Evolutionary conservation across 441 rosid species (phyloP).

Genomic region (Mallotus japonicus): DNA sequence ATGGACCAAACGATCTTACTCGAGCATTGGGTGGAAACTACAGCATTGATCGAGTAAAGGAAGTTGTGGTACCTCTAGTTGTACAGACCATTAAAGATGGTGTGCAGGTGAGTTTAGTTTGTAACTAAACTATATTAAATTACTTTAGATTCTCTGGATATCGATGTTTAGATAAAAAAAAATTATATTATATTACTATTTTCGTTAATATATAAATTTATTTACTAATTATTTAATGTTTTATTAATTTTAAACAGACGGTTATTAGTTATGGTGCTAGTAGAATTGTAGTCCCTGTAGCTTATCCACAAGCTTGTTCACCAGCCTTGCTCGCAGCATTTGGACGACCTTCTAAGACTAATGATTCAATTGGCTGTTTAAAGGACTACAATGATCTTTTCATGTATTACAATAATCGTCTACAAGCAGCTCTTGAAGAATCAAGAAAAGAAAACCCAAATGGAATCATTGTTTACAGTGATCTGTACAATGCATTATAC

Average conservation of each 20-base stretch:
- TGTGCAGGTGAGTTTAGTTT: background rate
- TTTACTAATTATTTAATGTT: too few species aligned
- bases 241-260: background rate
- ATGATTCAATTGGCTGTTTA: slow-evolving; percentile 13
- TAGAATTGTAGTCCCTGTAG: slow-evolving; percentile 14
- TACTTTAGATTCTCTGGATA: too few species aligned
- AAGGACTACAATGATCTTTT: slow-evolving; percentile 13
- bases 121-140: too few species aligned
- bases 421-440: background rate
- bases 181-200: too few species aligned
- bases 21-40: background rate
- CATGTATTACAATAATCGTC: slow-evolving; percentile 6
- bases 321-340: background rate
- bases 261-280: slow-evolving; percentile 2
- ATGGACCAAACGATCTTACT: slow-evolving; percentile 16
- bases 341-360: background rate
- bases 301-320: slow-evolving; percentile 9
- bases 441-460: background rate
- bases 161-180: too few species aligned
- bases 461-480: slow-evolving; percentile 11
- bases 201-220: too few species aligned
- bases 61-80: slow-evolving; percentile 3
- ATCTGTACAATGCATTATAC: background rate
- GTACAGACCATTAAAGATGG: background rate
- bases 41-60: background rate